These are phyloP conservation scores for Chiua sp. DNA, from an alignment of 1,284 basidiomycete species.

Conservation along the genomic window DNA sequence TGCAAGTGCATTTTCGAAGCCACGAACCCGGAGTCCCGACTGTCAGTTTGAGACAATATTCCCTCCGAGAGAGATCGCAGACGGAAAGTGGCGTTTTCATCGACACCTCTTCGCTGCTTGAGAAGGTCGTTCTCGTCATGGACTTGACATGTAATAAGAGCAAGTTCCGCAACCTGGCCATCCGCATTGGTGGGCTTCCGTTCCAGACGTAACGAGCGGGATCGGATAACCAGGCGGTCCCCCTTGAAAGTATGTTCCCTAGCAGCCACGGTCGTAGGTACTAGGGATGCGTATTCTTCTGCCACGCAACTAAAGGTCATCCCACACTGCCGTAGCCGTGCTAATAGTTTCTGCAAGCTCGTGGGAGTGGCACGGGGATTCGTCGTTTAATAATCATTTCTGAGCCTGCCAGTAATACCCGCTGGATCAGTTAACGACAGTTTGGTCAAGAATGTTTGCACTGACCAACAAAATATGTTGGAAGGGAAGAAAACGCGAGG, in stretches of 20 bases:
- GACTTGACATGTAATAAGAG: slow-evolving; percentile 61
- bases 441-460: slow-evolving; percentile 16
- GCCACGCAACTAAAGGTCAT: slow-evolving; percentile 52
- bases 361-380: slow-evolving; percentile 41
- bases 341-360: slow-evolving; percentile 48
- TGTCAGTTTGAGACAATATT: slow-evolving; percentile 1
- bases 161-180: slow-evolving; percentile 68
- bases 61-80: slow-evolving; percentile 26
- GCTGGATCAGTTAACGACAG: slow-evolving; percentile 22
- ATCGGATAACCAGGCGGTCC: slow-evolving; percentile 45
- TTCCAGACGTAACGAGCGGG: slow-evolving; percentile 58
- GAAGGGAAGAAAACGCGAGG: slow-evolving; percentile 16
- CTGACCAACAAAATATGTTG: slow-evolving; percentile 30
- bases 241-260: slow-evolving; percentile 49
- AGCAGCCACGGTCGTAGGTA: slow-evolving; percentile 51
- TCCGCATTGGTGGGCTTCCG: slow-evolving; percentile 73
- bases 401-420: slow-evolving; percentile 27
- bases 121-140: slow-evolving; percentile 59
- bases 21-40: slow-evolving; percentile 1
- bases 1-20: slow-evolving; percentile 25
- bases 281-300: slow-evolving; percentile 64
- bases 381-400: slow-evolving; percentile 28
- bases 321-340: slow-evolving; percentile 55
- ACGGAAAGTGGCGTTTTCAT: slow-evolving; percentile 47
- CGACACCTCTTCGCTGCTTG: slow-evolving; percentile 46